Evolutionary conservation across 1,284 basidiomycete species (phyloP), one percentile per base, ranked within the genome.

Genomic region (Mycena sp.): DNA sequence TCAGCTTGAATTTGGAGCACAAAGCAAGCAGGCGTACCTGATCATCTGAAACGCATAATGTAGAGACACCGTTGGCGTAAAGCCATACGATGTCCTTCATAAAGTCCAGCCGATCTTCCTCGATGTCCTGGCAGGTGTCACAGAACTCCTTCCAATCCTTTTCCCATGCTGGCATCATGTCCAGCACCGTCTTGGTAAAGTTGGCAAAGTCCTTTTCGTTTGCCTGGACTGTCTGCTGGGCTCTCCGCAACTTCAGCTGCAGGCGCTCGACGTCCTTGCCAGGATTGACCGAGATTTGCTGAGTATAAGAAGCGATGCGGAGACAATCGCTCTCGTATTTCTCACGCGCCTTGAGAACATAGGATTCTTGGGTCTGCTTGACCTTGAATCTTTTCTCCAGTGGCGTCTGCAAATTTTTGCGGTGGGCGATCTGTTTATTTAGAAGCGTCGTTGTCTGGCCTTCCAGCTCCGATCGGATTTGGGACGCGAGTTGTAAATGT

Each of bases 21-120:
- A 28, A 25, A 12, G 29, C 25, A 45, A 48, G 30, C 35, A 60
- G n/a, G 83, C 90, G 70, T 71, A 95, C 95, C 85, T 98, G 94
- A 74, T 99, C 97, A 74, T 99, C 97, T 19, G 90, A 84, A 14
- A 99, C 96, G 72, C 97, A 99, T 29, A 98, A 93, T 9, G 93
- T 94, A 5, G 96, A 98, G 21, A 98, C 90, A 1, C 91, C 90
- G 76, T 99, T 99, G 4, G 97, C 96, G 75, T 95, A 98, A 37
- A 90, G 88, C 97, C 97, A 99, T 74, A 98, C 84, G 69, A 94
- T 94, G 74, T 96, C 93, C 80, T 97, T 98, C 81, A 94, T 90
- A 73, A 97, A 94, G 65, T 96, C 94, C 75, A 98, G 80, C 17
- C 97, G 86, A 66, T 97, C 92, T 72, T 98, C 96, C 76, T 99